Conservation (phyloP, 169 alveolate species). For the Perkinsus olseni region DNA sequence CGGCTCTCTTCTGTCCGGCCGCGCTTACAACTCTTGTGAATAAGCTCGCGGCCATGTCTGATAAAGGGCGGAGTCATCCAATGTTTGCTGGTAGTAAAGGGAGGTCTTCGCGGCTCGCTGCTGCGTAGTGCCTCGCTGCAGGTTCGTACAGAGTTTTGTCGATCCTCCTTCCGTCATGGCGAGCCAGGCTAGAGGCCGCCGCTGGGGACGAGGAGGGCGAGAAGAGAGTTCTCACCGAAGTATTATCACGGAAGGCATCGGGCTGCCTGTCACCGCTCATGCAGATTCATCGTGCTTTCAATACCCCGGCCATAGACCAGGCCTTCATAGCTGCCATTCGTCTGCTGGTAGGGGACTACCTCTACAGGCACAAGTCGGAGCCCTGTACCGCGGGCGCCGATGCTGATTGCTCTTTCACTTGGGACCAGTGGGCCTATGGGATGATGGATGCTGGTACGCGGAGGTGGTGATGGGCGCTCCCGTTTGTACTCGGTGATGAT, state of each 20-base stretch:
- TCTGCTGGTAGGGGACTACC: background rate
- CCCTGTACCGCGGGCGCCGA: background rate
- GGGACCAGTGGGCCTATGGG: slow-evolving; percentile 2
- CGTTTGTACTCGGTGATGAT: too few species aligned
- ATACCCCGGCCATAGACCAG: background rate
- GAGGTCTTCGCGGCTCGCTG: background rate
- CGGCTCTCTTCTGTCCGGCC: background rate
- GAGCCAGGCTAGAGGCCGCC: background rate
- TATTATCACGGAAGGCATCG: background rate
- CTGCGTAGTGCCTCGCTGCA: background rate
- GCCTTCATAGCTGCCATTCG: background rate
- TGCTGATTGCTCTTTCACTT: background rate
- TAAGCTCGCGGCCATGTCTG: background rate
- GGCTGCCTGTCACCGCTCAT: background rate
- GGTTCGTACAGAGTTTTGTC: background rate
- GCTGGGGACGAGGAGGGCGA: background rate
- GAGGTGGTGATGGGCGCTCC: too few species aligned
- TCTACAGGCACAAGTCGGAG: background rate
- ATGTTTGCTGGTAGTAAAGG: background rate
- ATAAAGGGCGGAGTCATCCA: background rate
- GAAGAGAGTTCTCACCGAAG: background rate
- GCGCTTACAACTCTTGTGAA: background rate
- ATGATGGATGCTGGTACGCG: background rate
- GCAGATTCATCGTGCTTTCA: background rate
- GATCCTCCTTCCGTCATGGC: background rate